Conservation (phyloP, 2,329 filamentous ascomycete species). For the Microcyclospora pomicola region DNA sequence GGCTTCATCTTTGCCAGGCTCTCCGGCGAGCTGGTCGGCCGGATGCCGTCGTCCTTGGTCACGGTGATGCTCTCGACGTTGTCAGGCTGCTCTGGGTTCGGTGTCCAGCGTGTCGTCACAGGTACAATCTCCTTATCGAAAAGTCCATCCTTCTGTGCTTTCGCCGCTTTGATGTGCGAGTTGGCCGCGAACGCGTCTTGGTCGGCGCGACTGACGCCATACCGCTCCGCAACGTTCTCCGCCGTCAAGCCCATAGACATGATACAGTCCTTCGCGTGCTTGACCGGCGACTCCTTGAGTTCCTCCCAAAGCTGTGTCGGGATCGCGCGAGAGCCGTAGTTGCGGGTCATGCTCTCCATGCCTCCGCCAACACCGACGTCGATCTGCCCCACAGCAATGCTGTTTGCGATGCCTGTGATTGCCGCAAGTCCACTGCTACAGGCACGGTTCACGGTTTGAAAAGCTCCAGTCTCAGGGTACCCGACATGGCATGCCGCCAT, state of each 20-base stretch:
- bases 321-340: slow-evolving; percentile 76
- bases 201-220: slow-evolving; percentile 57
- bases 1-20: slow-evolving; percentile 69
- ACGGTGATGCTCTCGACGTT: slow-evolving; percentile 49
- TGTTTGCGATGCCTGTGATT: slow-evolving; percentile 58
- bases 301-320: slow-evolving; percentile 68
- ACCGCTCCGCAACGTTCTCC: slow-evolving; percentile 74
- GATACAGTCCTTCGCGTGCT: slow-evolving; percentile 70
- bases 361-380: slow-evolving; percentile 67
- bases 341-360: slow-evolving; percentile 93
- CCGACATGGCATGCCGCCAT: slow-evolving; percentile 83
- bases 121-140: slow-evolving; percentile 73
- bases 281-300: slow-evolving; percentile 47
- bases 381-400: slow-evolving; percentile 62
- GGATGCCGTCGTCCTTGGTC: slow-evolving; percentile 68
- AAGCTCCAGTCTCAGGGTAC: slow-evolving; percentile 54
- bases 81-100: slow-evolving; percentile 41
- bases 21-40: slow-evolving; percentile 52
- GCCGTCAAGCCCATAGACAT: slow-evolving; percentile 89
- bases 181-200: slow-evolving; percentile 72
- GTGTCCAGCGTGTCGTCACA: slow-evolving; percentile 57
- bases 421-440: slow-evolving; percentile 68
- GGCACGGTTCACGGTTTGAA: slow-evolving; percentile 81
- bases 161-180: slow-evolving; percentile 59
- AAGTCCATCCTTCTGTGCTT: slow-evolving; percentile 52